A percentile compares a stretch with the other conserved stretches of the same genome.
phyloP scores from a whole-genome alignment of 1,284 basidiomycete genomes.

The Trichosporon inkin region DNA sequence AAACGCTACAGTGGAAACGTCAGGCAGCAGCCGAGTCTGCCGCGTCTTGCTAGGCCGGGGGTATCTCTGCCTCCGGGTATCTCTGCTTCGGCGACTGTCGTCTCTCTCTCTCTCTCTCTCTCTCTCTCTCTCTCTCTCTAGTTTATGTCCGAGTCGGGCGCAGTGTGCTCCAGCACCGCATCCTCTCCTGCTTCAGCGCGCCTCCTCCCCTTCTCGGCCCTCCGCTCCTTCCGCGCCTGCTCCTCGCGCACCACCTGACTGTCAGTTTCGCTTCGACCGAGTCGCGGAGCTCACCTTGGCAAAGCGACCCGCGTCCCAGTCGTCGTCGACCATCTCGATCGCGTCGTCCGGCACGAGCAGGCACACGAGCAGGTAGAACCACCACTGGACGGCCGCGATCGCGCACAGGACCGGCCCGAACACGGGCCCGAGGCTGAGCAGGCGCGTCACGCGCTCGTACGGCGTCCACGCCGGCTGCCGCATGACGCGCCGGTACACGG shows the following conservation, averaged over 20 bases:
- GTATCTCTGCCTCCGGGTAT: neutral
- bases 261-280: neutral
- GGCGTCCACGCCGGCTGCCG: conserved; percentile 60
- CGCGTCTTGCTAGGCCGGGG: neutral
- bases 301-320: conserved; percentile 29
- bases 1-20: neutral
- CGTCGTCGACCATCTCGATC: conserved; percentile 41
- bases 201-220: neutral
- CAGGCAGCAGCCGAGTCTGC: neutral
- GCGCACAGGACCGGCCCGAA: conserved; percentile 53
- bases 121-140: too few species aligned
- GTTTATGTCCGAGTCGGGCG: too few species aligned
- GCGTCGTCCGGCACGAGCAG: conserved; percentile 37
- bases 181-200: neutral
- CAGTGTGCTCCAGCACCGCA: too few species aligned
- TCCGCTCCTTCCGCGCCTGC: neutral
- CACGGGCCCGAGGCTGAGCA: conserved; percentile 47
- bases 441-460: conserved; percentile 67
- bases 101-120: too few species aligned
- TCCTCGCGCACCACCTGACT: neutral
- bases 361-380: conserved; percentile 47
- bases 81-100: too few species aligned
- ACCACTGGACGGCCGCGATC: conserved; percentile 51
- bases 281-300: conserved; percentile 15
- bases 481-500: conserved; percentile 71